Conservation (phyloP, 768 basidiomycete species). For the Pisolithus orientalis region DNA sequence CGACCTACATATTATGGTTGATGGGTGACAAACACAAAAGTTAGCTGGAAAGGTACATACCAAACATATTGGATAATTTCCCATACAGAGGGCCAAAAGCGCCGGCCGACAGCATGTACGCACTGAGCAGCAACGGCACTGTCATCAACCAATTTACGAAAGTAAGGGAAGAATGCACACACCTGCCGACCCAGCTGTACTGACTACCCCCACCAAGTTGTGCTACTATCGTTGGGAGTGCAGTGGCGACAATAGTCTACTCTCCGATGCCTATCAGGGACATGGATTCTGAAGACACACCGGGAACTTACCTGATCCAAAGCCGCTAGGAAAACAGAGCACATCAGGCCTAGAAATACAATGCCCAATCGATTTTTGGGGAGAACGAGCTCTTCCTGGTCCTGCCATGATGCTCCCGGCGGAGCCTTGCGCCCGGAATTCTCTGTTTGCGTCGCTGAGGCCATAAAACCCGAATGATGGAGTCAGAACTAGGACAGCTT, state of each 20-base stretch:
- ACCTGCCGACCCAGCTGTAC: slow-evolving; percentile 76
- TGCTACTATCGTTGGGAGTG: slow-evolving; percentile 68
- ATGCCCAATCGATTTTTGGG: slow-evolving; percentile 37
- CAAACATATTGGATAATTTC: slow-evolving; percentile 62
- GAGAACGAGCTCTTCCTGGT: slow-evolving; percentile 34
- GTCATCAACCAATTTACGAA: not conserved
- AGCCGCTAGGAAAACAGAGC: slow-evolving; percentile 35
- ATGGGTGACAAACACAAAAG: slow-evolving; percentile 22
- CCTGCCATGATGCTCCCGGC: slow-evolving; percentile 34
- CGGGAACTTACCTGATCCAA: slow-evolving; percentile 47
- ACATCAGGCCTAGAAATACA: slow-evolving; percentile 41
- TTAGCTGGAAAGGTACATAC: slow-evolving; percentile 10
- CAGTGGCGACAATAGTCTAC: slow-evolving; percentile 66
- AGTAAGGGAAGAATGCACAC: slow-evolving; percentile 6
- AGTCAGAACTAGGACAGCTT: no score
- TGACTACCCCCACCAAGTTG: slow-evolving; percentile 54
- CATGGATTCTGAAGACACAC: not conserved
- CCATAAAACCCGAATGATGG: not conserved
- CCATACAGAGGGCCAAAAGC: slow-evolving; percentile 70
- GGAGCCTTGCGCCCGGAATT: slow-evolving; percentile 4
- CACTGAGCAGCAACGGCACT: slow-evolving; percentile 34
- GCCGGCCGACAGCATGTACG: slow-evolving; percentile 67
- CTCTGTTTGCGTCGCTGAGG: not conserved
- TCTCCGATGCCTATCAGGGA: not conserved
- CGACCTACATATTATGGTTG: slow-evolving; percentile 34